phyloP scores from a whole-genome alignment of 1,284 basidiomycete genomes.

The Somion occarium region DNA sequence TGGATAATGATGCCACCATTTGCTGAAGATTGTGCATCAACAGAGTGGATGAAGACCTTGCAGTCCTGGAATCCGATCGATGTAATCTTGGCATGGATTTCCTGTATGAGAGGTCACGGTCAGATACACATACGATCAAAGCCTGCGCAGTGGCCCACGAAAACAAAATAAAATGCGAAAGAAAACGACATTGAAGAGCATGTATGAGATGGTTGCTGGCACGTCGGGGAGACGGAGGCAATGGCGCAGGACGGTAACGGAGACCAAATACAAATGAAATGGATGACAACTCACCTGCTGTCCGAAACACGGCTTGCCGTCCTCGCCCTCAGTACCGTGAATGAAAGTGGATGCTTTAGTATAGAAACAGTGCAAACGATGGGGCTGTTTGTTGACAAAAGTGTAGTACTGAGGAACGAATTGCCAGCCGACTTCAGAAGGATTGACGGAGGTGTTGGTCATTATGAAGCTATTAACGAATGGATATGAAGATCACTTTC shows the following conservation, averaged over 20 bases:
- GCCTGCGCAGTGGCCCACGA: no score
- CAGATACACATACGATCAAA: background rate
- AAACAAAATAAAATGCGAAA: background rate
- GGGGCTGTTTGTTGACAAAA: slow-evolving; percentile 96
- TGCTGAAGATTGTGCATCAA: slow-evolving; percentile 91
- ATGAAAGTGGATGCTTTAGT: slow-evolving; percentile 96
- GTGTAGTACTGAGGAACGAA: slow-evolving; percentile 97
- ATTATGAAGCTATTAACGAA: slow-evolving; percentile 24
- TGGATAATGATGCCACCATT: slow-evolving; percentile 97
- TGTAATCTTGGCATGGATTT: slow-evolving; percentile 96
- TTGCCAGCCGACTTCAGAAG: slow-evolving; percentile 93
- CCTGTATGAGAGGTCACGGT: slow-evolving; percentile 44
- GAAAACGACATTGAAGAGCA: background rate
- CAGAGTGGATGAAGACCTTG: slow-evolving; percentile 97
- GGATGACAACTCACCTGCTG: slow-evolving; percentile 67
- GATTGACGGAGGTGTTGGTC: slow-evolving; percentile 51
- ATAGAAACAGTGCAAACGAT: slow-evolving; percentile 98
- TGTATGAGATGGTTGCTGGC: background rate
- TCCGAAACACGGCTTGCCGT: slow-evolving; percentile 81
- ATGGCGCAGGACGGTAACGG: background rate
- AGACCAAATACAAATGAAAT: background rate
- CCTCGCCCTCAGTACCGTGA: slow-evolving; percentile 95
- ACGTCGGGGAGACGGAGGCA: background rate
- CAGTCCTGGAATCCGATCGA: slow-evolving; percentile 93
- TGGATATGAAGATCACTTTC: slow-evolving; percentile 5